phyloP scores from a whole-genome alignment of 768 basidiomycete genomes.

The Imleria badia region DNA sequence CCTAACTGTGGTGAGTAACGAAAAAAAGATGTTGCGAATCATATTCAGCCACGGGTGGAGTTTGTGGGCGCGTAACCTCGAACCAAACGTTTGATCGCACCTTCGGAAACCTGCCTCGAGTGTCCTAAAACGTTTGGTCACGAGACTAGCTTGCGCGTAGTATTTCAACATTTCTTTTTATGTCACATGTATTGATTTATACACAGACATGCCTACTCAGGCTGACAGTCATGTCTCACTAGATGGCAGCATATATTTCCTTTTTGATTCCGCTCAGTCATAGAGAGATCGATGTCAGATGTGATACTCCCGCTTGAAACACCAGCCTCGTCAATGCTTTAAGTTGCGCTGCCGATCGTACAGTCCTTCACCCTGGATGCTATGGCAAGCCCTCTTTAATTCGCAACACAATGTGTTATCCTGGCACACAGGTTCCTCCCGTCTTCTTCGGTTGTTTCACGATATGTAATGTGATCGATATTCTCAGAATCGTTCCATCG shows the following conservation, averaged over 20 bases:
- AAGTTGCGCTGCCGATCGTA: not conserved
- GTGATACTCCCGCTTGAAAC: not conserved
- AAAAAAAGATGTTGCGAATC: not conserved
- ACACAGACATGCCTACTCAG: not conserved
- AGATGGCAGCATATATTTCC: not conserved
- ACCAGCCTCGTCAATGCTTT: not conserved
- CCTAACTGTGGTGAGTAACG: not conserved
- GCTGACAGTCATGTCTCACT: not conserved
- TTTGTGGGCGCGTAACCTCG: not conserved
- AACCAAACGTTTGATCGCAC: too few relatives aligned
- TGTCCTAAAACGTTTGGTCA: too few relatives aligned
- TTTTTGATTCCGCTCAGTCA: not conserved
- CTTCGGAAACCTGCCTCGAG: too few relatives aligned
- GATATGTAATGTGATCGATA: not conserved
- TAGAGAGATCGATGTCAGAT: not conserved
- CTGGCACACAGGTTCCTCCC: not conserved
- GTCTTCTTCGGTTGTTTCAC: constrained; percentile 3
- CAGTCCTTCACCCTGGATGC: not conserved
- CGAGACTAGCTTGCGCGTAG: too few relatives aligned
- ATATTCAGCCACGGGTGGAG: not conserved
- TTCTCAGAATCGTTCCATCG: constrained; percentile 1
- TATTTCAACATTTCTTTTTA: not conserved
- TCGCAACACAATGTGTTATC: not conserved
- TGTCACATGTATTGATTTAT: not conserved
- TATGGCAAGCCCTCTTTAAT: too few relatives aligned